A percentile compares a stretch with the other conserved stretches of the same genome.
phyloP scores from a whole-genome alignment of 1,284 basidiomycete genomes.

The Pholiota adiposa region DNA sequence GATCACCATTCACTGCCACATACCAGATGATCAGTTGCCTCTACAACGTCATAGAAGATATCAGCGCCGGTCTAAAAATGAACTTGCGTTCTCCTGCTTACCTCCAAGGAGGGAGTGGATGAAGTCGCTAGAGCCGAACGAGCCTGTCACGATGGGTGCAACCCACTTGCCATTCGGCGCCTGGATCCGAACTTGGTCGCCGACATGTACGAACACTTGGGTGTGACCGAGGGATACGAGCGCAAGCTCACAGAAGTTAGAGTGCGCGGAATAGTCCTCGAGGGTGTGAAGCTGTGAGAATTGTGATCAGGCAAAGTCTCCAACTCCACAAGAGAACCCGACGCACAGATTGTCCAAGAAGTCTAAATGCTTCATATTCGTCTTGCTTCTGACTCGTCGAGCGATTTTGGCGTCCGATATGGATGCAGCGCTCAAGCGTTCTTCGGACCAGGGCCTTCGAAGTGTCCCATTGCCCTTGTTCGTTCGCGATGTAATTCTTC shows the following conservation, averaged over 20 bases:
- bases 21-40: constrained; percentile 76
- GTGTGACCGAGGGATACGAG: constrained; percentile 76
- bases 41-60: constrained; percentile 33
- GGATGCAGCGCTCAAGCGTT: constrained; percentile 75
- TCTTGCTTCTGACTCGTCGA: constrained; percentile 66
- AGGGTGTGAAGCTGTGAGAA: constrained; percentile 74
- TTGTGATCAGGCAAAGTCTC: background rate
- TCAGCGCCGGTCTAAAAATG: constrained; percentile 3
- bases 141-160: constrained; percentile 86
- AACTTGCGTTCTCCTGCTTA: constrained; percentile 32
- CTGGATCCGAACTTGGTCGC: constrained; percentile 78
- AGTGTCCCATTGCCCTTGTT: constrained; percentile 84
- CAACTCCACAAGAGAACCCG: background rate
- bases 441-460: constrained; percentile 84
- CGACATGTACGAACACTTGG: constrained; percentile 90
- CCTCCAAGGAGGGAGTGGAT: constrained; percentile 76
- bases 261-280: constrained; percentile 90
- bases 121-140: constrained; percentile 90
- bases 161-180: constrained; percentile 80
- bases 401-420: constrained; percentile 64
- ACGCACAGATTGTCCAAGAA: constrained; percentile 73
- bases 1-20: constrained; percentile 26
- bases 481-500: constrained; percentile 97
- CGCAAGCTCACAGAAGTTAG: constrained; percentile 85
- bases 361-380: constrained; percentile 82